phyloP scores from a whole-genome alignment of 768 basidiomycete genomes.

The Kwoniella sp. region DNA sequence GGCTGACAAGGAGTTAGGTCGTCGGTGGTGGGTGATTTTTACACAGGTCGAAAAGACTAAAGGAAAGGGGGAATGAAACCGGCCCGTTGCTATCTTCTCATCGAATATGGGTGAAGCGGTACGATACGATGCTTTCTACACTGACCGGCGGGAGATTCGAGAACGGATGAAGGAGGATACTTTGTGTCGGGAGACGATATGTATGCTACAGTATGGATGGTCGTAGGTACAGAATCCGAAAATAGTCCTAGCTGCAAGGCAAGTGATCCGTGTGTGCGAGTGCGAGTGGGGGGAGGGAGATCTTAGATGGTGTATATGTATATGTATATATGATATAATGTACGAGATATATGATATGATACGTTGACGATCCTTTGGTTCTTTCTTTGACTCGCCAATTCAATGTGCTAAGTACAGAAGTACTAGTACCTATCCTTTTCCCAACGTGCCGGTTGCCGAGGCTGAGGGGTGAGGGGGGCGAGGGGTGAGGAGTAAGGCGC shows the following conservation, averaged over 20 bases:
- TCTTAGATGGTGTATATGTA: not conserved
- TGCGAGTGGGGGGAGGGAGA: not conserved
- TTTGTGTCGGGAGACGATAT: not conserved
- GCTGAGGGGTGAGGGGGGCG: not conserved
- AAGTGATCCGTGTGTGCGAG: not conserved
- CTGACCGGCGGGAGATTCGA: not conserved
- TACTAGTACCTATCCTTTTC: not conserved
- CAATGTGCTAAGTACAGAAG: too few species aligned
- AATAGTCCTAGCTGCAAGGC: not conserved
- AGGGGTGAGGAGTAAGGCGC: too few species aligned
- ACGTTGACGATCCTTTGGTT: not conserved
- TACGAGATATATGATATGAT: not conserved
- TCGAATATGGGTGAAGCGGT: not conserved
- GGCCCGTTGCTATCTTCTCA: not conserved
- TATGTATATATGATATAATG: not conserved
- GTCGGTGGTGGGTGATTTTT: not conserved
- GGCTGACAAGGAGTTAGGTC: not conserved
- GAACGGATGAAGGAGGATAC: not conserved
- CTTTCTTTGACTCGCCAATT: too few species aligned
- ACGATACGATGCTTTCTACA: not conserved
- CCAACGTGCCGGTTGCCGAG: not conserved
- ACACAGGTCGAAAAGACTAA: constrained; percentile 3
- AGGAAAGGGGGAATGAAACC: not conserved
- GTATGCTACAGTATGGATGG: not conserved
- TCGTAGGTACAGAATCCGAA: not conserved